Evolutionary conservation across 2,329 filamentous ascomycete species (phyloP).

Genomic region (Cryphonectria naterciae): DNA sequence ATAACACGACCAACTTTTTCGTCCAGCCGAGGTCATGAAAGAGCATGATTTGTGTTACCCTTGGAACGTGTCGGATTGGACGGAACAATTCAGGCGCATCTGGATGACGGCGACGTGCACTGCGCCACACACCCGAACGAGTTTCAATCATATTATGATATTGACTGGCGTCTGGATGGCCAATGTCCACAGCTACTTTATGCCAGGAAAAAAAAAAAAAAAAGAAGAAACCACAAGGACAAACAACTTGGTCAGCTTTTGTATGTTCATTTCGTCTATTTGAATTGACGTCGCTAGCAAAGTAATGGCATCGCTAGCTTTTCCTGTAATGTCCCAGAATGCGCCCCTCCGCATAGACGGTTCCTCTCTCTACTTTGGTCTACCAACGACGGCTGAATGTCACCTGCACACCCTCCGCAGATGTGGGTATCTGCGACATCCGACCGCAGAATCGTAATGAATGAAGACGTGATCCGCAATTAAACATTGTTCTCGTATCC

Average conservation of each 20-base stretch:
- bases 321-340: background rate
- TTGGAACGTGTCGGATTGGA: background rate
- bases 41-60: background rate
- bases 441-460: constrained; percentile 8
- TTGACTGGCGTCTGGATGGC: background rate
- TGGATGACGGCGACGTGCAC: background rate
- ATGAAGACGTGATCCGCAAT: constrained; percentile 13
- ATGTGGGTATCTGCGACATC: constrained; percentile 4
- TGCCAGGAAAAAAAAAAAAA: no score
- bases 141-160: background rate
- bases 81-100: background rate
- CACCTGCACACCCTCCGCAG: background rate
- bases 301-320: background rate
- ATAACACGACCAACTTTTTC: background rate
- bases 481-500: background rate
- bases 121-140: background rate
- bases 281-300: background rate
- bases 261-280: background rate
- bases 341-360: constrained; percentile 1
- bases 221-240: background rate
- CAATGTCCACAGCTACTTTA: background rate
- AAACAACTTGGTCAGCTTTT: background rate
- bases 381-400: constrained; percentile 1
- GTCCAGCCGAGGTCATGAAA: background rate
- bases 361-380: background rate